A percentile compares a stretch with the other conserved stretches of the same genome.
phyloP scores from a whole-genome alignment of 495 filamentous ascomycete genomes.

The Penicillium cosmopolitanum region DNA sequence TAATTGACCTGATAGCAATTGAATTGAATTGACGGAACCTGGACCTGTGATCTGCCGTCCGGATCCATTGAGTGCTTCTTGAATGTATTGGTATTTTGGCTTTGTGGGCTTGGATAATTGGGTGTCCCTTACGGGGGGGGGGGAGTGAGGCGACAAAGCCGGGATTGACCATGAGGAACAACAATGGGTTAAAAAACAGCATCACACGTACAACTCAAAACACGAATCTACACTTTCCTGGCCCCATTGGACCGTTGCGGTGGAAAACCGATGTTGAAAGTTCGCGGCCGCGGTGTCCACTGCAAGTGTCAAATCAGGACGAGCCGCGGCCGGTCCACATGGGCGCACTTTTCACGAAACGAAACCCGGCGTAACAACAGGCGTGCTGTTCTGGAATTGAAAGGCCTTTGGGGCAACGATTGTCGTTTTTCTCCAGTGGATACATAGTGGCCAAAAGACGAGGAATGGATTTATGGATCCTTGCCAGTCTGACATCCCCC shows the following conservation, averaged over 20 bases:
- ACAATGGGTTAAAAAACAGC: not conserved
- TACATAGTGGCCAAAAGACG: slow-evolving; percentile 19
- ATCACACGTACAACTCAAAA: slow-evolving; percentile 2
- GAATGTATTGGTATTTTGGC: slow-evolving; percentile 9
- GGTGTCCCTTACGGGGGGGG: slow-evolving; percentile 4
- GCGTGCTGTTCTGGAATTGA: slow-evolving; percentile 14
- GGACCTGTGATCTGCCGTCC: not conserved
- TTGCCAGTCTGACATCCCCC: not conserved
- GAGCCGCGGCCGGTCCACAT: slow-evolving; percentile 26
- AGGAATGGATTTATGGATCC: not conserved
- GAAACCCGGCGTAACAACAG: slow-evolving; percentile 22
- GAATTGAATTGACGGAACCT: not conserved
- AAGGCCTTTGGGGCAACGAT: not conserved
- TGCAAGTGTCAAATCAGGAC: slow-evolving; percentile 24
- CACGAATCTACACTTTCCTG: not conserved
- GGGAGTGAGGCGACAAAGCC: not conserved
- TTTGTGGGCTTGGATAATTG: slow-evolving; percentile 13
- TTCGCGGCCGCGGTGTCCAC: slow-evolving; percentile 18
- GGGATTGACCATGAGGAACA: not conserved
- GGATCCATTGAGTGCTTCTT: not conserved
- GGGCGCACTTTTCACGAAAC: slow-evolving; percentile 27
- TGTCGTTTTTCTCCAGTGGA: slow-evolving; percentile 1
- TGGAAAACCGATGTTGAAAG: slow-evolving; percentile 17
- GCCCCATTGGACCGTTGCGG: slow-evolving; percentile 14
- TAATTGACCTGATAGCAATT: not conserved